These are phyloP conservation scores for Coniella vitis DNA, from an alignment of 2,329 filamentous ascomycete species.

Conservation along the genomic window DNA sequence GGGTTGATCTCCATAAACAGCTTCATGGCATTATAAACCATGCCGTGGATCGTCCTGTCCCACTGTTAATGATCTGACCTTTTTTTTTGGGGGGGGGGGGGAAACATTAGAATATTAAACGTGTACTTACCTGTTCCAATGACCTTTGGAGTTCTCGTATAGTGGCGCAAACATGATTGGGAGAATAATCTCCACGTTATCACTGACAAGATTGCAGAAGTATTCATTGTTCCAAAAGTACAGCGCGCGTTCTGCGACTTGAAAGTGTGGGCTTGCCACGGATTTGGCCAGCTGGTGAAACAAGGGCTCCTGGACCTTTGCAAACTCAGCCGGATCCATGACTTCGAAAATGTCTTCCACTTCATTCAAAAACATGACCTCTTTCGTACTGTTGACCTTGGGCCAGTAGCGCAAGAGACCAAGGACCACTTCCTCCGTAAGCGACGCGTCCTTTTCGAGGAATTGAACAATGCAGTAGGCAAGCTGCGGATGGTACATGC, in stretches of 20 bases:
- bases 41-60: slow-evolving; percentile 88
- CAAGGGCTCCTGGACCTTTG: slow-evolving; percentile 94
- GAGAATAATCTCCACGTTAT: slow-evolving; percentile 96
- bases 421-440: slow-evolving; percentile 96
- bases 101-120: too few relatives aligned
- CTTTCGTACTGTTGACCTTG: slow-evolving; percentile 98
- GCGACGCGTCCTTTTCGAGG: slow-evolving; percentile 89
- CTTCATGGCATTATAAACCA: slow-evolving; percentile 99
- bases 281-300: slow-evolving; percentile 98
- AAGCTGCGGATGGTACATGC: slow-evolving; percentile 99
- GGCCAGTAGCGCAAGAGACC: slow-evolving; percentile 96
- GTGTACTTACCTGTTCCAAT: slow-evolving; percentile 89
- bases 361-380: slow-evolving; percentile 99
- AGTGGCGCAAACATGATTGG: slow-evolving; percentile 99
- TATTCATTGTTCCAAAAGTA: slow-evolving; percentile 99
- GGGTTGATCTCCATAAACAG: slow-evolving; percentile 99
- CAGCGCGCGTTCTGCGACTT: slow-evolving; percentile 91
- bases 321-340: slow-evolving; percentile 97
- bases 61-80: slow-evolving; percentile 1
- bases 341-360: slow-evolving; percentile 99
- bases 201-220: slow-evolving; percentile 97
- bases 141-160: slow-evolving; percentile 97
- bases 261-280: slow-evolving; percentile 96
- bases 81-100: too few relatives aligned
- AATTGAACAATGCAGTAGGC: slow-evolving; percentile 99